These are phyloP conservation scores for Chrysoporthe austroafricana DNA, from an alignment of 2,329 filamentous ascomycete species.

Conservation along the genomic window DNA sequence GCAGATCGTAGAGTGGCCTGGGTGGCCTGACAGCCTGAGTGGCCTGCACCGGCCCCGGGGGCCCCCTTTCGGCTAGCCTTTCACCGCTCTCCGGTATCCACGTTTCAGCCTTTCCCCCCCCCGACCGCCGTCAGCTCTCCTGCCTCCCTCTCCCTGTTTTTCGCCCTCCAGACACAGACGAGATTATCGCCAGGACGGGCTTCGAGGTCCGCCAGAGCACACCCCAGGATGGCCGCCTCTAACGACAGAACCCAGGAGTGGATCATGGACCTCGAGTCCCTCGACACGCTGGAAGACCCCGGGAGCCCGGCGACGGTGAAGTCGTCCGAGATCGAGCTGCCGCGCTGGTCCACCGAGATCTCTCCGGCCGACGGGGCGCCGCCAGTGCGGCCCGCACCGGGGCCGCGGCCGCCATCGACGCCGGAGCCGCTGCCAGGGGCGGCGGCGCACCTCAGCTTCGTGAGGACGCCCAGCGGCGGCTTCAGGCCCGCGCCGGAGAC, in stretches of 20 bases:
- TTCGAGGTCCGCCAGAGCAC: background rate
- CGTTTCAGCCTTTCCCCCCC: background rate
- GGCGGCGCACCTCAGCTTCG: constrained; percentile 23
- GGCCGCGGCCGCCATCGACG: constrained; percentile 15
- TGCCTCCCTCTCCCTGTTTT: background rate
- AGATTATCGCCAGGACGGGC: background rate
- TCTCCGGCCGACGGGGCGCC: constrained; percentile 13
- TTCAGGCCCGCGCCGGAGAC: constrained; percentile 21
- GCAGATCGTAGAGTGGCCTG: background rate
- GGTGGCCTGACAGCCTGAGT: too few species aligned
- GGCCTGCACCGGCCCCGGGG: background rate
- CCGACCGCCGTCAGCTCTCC: background rate
- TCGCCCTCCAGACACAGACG: too few species aligned
- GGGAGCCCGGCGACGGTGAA: constrained; percentile 14
- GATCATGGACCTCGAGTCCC: constrained; percentile 25
- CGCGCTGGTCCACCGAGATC: constrained; percentile 22
- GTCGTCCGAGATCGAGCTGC: constrained; percentile 15
- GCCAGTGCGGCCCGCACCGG: background rate
- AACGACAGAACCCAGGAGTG: constrained; percentile 25
- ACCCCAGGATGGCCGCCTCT: constrained; percentile 2
- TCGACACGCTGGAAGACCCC: constrained; percentile 21
- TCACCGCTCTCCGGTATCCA: constrained; percentile 4
- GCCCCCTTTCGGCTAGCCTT: background rate
- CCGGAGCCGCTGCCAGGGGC: constrained; percentile 26
- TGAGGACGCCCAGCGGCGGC: constrained; percentile 13